Conservation (phyloP, 805 yeast species). For the Yarrowia osloensis region DNA sequence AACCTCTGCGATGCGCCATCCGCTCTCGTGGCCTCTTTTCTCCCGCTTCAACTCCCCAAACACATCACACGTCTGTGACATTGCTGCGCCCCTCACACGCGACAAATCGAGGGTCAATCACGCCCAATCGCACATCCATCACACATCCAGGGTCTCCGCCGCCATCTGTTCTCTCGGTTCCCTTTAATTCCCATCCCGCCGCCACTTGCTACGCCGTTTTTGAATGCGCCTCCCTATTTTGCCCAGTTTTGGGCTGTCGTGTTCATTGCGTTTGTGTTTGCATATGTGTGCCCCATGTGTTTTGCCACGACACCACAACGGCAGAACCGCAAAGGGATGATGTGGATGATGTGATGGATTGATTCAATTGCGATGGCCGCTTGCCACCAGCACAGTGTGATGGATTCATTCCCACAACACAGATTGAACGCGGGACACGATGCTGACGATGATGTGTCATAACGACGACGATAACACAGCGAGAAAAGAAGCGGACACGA, state of each 20-base stretch:
- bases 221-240: slow-evolving; percentile 6
- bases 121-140: slow-evolving; percentile 24
- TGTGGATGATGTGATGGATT: slow-evolving; percentile 13
- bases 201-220: not conserved
- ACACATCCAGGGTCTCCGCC: not conserved
- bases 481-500: not conserved
- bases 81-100: slow-evolving; percentile 31
- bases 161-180: not conserved
- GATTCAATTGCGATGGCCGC: slow-evolving; percentile 18
- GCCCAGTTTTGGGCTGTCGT: slow-evolving; percentile 25
- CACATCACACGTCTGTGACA: slow-evolving; percentile 21
- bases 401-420: not conserved
- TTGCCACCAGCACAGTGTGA: not conserved
- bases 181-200: not conserved
- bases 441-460: not conserved
- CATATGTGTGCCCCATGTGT: slow-evolving; percentile 29
- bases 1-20: not conserved
- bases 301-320: slow-evolving; percentile 30
- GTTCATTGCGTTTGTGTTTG: slow-evolving; percentile 28
- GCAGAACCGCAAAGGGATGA: slow-evolving; percentile 12
- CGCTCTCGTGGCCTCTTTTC: slow-evolving; percentile 1
- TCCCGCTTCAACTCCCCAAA: not conserved
- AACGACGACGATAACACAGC: not conserved
- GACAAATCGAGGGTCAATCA: slow-evolving; percentile 14
- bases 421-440: not conserved